phyloP scores from a whole-genome alignment of 805 yeast genomes.

The Clavispora santaluciae region DNA sequence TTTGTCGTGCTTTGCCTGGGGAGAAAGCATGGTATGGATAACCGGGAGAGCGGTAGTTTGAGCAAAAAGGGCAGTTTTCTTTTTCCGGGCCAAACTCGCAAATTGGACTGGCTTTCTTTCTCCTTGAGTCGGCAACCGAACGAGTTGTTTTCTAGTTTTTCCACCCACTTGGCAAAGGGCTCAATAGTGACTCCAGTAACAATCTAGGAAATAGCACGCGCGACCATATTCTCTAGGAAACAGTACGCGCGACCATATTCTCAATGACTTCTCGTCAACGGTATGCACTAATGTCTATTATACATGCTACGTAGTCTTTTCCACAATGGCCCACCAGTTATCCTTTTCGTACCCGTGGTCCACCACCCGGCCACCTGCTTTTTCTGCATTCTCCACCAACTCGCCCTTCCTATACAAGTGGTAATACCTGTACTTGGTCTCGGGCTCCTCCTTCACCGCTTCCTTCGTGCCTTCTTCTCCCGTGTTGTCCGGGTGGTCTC shows the following conservation, averaged over 20 bases:
- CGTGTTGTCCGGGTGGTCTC: neutral
- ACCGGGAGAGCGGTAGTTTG: too few species aligned
- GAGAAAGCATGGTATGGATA: constrained; percentile 27
- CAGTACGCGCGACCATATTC: too few species aligned
- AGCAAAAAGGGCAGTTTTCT: too few species aligned
- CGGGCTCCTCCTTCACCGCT: constrained; percentile 14
- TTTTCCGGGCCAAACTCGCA: too few species aligned
- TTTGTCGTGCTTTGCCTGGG: constrained; percentile 35
- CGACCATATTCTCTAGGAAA: too few species aligned
- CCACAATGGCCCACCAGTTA: constrained; percentile 73
- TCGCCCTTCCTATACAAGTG: constrained; percentile 87
- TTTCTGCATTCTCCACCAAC: constrained; percentile 59
- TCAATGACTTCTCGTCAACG: too few species aligned
- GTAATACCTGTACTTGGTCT: constrained; percentile 77
- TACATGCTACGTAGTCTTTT: constrained; percentile 2
- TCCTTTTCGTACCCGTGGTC: constrained; percentile 86
- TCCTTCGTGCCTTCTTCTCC: constrained; percentile 8
- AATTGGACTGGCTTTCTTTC: too few species aligned
- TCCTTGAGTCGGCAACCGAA: too few species aligned
- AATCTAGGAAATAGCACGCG: too few species aligned
- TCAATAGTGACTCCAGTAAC: too few species aligned
- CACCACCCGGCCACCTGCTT: constrained; percentile 67
- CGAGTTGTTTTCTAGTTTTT: too few species aligned
- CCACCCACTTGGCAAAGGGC: too few species aligned
- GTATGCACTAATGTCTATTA: neutral